These are phyloP conservation scores for Myxozyma lipomycoides DNA, from an alignment of 805 yeast species.

Conservation along the genomic window DNA sequence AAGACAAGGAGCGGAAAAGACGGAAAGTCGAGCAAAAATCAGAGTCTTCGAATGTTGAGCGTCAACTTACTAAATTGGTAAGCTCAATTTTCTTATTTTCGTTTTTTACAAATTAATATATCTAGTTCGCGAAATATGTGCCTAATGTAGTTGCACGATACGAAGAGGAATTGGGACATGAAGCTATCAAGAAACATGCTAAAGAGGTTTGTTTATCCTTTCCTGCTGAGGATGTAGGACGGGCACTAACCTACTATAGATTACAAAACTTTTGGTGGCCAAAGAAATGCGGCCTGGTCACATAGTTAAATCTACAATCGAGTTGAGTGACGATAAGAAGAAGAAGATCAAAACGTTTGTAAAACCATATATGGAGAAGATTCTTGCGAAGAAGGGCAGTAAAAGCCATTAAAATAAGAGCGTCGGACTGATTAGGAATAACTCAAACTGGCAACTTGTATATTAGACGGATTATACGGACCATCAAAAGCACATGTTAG, in stretches of 20 bases:
- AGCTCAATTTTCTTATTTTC: not conserved
- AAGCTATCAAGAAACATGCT: constrained; percentile 70
- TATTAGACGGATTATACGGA: no score
- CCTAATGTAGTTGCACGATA: constrained; percentile 74
- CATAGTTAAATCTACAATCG: constrained; percentile 44
- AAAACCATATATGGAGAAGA: constrained; percentile 61
- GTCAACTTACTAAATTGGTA: constrained; percentile 17
- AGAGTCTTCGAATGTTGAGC: constrained; percentile 2
- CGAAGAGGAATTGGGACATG: constrained; percentile 59
- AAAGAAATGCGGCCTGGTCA: constrained; percentile 56
- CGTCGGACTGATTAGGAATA: no score
- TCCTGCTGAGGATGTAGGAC: not conserved
- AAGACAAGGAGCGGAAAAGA: constrained; percentile 1
- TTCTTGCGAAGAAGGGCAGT: constrained; percentile 33
- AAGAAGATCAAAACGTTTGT: constrained; percentile 66
- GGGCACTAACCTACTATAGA: constrained; percentile 25
- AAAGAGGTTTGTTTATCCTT: constrained; percentile 44
- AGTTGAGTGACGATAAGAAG: constrained; percentile 60
- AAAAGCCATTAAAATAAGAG: no score
- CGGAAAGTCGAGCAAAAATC: constrained; percentile 1
- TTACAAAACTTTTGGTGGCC: constrained; percentile 59
- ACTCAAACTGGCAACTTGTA: no score
- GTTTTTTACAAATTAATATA: constrained; percentile 14
- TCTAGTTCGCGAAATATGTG: constrained; percentile 62
- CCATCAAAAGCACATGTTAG: no score